Conservation (phyloP, 2,329 filamentous ascomycete genomes). For the Fusarium citri region DNA sequence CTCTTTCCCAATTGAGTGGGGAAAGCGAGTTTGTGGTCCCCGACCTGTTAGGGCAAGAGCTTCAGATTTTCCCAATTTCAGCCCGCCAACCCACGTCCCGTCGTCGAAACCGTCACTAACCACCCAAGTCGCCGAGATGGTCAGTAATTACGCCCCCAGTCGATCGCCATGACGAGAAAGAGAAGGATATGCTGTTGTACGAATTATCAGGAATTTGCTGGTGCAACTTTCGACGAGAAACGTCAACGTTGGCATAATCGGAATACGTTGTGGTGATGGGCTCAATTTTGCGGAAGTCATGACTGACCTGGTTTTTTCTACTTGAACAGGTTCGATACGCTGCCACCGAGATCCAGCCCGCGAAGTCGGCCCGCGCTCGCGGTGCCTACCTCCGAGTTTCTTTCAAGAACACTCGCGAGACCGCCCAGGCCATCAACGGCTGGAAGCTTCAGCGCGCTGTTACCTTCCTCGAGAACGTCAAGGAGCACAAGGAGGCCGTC, state of each 20-base stretch:
- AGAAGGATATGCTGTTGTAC: slow-evolving; percentile 34
- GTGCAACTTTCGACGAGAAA: slow-evolving; percentile 22
- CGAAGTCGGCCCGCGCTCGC: slow-evolving; percentile 96
- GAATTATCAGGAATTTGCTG: slow-evolving; percentile 27
- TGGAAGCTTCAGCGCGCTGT: slow-evolving; percentile 97
- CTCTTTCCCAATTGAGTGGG: slow-evolving; percentile 52
- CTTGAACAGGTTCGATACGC: slow-evolving; percentile 88
- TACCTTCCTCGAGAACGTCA: slow-evolving; percentile 97
- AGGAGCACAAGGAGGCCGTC: slow-evolving; percentile 96
- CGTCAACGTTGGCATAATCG: slow-evolving; percentile 4
- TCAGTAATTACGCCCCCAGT: slow-evolving; percentile 55
- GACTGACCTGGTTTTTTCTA: slow-evolving; percentile 43
- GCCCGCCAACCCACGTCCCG: slow-evolving; percentile 59
- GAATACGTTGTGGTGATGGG: slow-evolving; percentile 12
- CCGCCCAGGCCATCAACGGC: slow-evolving; percentile 98
- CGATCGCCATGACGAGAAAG: slow-evolving; percentile 37
- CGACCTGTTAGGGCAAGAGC: slow-evolving; percentile 57
- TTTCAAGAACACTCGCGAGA: slow-evolving; percentile 99
- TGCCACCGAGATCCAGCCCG: slow-evolving; percentile 84
- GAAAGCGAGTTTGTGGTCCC: slow-evolving; percentile 58
- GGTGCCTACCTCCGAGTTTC: slow-evolving; percentile 99
- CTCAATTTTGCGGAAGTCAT: slow-evolving; percentile 13
- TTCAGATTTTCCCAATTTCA: slow-evolving; percentile 61
- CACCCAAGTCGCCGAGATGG: slow-evolving; percentile 67
- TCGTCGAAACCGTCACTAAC: slow-evolving; percentile 65